Base-by-base conservation (phyloP, 2,329 filamentous ascomycete species). In the Alternaria dauci region DNA sequence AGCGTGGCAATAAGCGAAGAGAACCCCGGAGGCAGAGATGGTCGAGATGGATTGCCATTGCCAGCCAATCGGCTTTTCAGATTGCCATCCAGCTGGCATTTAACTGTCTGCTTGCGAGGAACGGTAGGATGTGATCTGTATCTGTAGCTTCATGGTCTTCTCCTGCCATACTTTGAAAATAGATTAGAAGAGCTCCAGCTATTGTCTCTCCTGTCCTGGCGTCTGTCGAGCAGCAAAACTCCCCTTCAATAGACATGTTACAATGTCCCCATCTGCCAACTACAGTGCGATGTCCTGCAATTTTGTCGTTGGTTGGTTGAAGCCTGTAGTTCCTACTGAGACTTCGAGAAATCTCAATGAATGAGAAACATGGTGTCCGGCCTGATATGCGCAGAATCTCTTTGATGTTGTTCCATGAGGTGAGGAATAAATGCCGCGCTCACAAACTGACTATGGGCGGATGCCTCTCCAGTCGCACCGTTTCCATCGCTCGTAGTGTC, bases 91-190 rank as follows among this genome's bases (percentile, higher is more conserved):
- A 39, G n/a, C 3, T 39, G 1, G 38, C 8, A n/a, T 39, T 39
- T 5, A 20, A n/a, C 38, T 20, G 38, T 5, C n/a, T 39, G 38
- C n/a, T 39, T 4, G n/a, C 38, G n/a, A 39, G n/a, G 9, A 20
- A 20, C 8, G 6, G 12, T 18, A 39, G 5, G 38, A 11, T 39
- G n/a, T 39, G 9, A 39, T 39, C 5, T 2, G 11, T 5, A n/a
- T 1, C n/a, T n/a, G 16, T 8, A 18, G 11, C 11, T 1, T 38
- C 16, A 4, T 9, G 8, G 8, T 5, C 8, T 7, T 9, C 3
- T 2, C 7, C 1, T 38, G 4, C 2, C 0, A 8, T 38, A n/a
- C 0, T 8, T n/a, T 0, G 34, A 7, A 18, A 4, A 38, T 38
- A 18, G 36, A 8, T 9, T 2, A n/a, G 8, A 38, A n/a, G 16